Conservation (phyloP, 164 flowering plant genomes). For the Liriodendron chinense region DNA sequence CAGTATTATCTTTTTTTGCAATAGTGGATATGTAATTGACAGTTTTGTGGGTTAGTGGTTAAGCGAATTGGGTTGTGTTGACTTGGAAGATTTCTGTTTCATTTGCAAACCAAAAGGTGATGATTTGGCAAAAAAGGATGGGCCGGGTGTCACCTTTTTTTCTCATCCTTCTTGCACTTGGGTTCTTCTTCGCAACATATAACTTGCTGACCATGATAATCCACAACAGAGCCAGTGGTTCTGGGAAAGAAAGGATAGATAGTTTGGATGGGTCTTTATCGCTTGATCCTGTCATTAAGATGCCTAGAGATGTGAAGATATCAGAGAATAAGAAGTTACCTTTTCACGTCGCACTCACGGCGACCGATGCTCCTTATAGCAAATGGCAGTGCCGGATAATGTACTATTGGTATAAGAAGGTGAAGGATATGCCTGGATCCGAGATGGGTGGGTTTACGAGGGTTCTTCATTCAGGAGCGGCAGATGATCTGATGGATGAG, state of each 20-base stretch:
- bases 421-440: constrained; percentile 67
- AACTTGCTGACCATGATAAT: constrained; percentile 50
- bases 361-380: constrained; percentile 78
- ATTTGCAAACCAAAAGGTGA: neutral
- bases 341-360: constrained; percentile 81
- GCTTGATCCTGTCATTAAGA: constrained; percentile 55
- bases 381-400: constrained; percentile 93
- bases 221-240: constrained; percentile 27
- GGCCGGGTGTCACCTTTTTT: constrained; percentile 45
- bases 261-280: constrained; percentile 9
- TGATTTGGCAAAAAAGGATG: constrained; percentile 19
- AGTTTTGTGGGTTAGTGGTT: neutral
- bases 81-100: neutral
- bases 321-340: constrained; percentile 24
- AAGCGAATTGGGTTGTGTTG: neutral
- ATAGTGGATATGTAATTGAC: neutral
- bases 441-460: constrained; percentile 92
- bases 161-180: constrained; percentile 44
- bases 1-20: neutral
- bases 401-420: constrained; percentile 90
- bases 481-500: constrained; percentile 84
- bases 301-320: constrained; percentile 46
- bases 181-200: constrained; percentile 58
- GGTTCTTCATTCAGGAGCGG: constrained; percentile 78
- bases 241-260: constrained; percentile 17